A percentile compares a stretch with the other conserved stretches of the same genome.
phyloP scores from a whole-genome alignment of 1,139 yeast genomes.

The Candida tetrigidarum region DNA sequence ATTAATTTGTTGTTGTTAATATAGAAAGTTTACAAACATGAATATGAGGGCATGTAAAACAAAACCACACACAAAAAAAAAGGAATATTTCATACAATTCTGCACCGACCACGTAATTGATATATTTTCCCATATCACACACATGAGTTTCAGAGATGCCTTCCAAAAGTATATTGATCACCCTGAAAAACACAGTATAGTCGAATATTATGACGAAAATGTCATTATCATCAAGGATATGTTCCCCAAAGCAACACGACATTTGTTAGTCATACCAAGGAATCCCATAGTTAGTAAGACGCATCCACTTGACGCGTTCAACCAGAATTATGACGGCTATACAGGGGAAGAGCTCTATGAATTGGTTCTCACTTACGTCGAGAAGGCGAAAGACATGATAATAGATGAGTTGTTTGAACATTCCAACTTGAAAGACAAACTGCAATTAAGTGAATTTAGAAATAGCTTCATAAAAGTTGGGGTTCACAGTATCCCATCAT shows the following conservation, averaged over 20 bases:
- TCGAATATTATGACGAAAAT: conserved; percentile 51
- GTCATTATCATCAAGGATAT: conserved; percentile 62
- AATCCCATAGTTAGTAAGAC: conserved; percentile 36
- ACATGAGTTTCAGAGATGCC: conserved; percentile 39
- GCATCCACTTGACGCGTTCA: conserved; percentile 61
- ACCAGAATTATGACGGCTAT: conserved; percentile 22
- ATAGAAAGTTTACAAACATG: neutral
- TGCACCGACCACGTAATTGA: neutral
- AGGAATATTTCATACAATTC: neutral
- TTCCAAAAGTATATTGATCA: conserved; percentile 37
- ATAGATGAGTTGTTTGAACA: conserved; percentile 34
- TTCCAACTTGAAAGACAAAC: conserved; percentile 14
- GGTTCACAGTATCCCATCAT: conserved; percentile 72
- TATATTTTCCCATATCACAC: neutral
- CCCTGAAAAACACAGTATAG: conserved; percentile 28
- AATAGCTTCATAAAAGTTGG: conserved; percentile 57
- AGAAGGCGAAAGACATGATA: conserved; percentile 44
- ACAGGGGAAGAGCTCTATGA: conserved; percentile 30
- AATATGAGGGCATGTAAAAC: neutral
- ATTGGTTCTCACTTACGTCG: conserved; percentile 41
- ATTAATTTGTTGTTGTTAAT: neutral
- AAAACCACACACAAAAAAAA: neutral
- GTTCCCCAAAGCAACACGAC: conserved; percentile 68
- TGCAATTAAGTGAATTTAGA: conserved; percentile 24
- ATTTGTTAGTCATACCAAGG: conserved; percentile 65